Conservation (phyloP, 2,329 filamentous ascomycete genomes). For the Dactylonectria macrodidyma region DNA sequence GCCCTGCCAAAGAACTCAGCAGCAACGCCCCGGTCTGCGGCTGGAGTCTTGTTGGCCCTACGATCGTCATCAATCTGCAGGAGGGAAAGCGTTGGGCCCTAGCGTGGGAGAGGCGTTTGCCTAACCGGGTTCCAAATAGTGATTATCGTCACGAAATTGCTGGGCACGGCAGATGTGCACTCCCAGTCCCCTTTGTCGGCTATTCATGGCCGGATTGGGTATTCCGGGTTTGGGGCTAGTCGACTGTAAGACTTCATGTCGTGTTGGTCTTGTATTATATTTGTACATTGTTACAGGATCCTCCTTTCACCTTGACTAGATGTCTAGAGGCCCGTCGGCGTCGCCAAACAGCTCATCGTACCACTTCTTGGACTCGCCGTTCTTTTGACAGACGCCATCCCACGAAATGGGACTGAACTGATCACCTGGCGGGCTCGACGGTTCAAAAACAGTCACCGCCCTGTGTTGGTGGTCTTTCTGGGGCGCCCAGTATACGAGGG, state of each 20-base stretch:
- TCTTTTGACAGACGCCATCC: slow-evolving; percentile 54
- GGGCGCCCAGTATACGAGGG: slow-evolving; percentile 46
- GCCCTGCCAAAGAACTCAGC: neutral
- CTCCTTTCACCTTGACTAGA: slow-evolving; percentile 1
- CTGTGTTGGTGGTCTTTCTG: slow-evolving; percentile 32
- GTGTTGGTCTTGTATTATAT: neutral
- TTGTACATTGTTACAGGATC: neutral
- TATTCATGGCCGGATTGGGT: neutral
- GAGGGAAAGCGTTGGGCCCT: neutral
- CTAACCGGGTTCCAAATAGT: slow-evolving; percentile 2
- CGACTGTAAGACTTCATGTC: neutral
- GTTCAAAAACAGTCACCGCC: slow-evolving; percentile 45
- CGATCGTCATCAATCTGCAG: neutral
- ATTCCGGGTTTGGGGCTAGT: neutral
- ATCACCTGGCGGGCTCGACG: slow-evolving; percentile 24
- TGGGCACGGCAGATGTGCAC: neutral
- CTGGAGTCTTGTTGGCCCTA: neutral
- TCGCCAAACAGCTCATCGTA: slow-evolving; percentile 54
- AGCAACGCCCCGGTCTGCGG: neutral
- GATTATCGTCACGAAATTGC: slow-evolving; percentile 12
- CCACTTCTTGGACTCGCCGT: slow-evolving; percentile 45
- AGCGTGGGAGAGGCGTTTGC: slow-evolving; percentile 19
- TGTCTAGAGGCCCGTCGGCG: slow-evolving; percentile 47
- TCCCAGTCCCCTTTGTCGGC: neutral
- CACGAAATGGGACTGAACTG: slow-evolving; percentile 48